Base-by-base conservation (phyloP, 345 rosid species). In the Brassica carinata region DNA sequence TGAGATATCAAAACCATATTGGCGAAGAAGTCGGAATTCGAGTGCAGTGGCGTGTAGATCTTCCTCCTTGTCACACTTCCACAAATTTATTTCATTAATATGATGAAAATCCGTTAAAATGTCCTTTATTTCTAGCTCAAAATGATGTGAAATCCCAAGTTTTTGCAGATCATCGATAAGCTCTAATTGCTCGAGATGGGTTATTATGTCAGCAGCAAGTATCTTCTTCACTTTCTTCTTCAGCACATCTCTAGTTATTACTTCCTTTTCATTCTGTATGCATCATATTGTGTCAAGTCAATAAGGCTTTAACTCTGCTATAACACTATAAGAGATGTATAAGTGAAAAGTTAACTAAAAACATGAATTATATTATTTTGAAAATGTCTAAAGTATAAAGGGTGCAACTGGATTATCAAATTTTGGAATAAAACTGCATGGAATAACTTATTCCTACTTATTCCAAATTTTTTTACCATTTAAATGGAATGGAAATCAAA, bases 71-170 rank as follows among this genome's bases (percentile, higher is more conserved):
- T 71, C 13, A 61, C 45, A 15, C 18, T 71, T 3, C 11, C 14
- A 17, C 2, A 40, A 13, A 15, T 27, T 23, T 38, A 6, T 15
- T 23, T 14, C 67, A 34, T 23, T 58, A 4, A 13, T 8, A 40
- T 17, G 31, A 64, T 55, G 1, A 73, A 72, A 13, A 51, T 38
- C 15, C 15, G 65, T 14, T 76, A 85, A 51, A 62, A 69, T 76
- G 0, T 26, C 45, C 2, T 43, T 38, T n/a, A 43, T 77, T 79
- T 88, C 86, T 1, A 13, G 5, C 51, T 84, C 81, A 38, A 88
- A 89, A 83, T 83, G 89, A 71, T 88, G 79, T 1, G 78, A 64
- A 15, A 88, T 23, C 3, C 89, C 91, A 40, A 77, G 68, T 57
- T 27, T 57, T 38, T 69, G 68, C n/a, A 76, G 34, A 53, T 67